A percentile compares a stretch with the other conserved stretches of the same genome.
Evolutionary conservation across 352 stramenopile genomes (phyloP).

Genomic region (Phytophthora litchii): DNA sequence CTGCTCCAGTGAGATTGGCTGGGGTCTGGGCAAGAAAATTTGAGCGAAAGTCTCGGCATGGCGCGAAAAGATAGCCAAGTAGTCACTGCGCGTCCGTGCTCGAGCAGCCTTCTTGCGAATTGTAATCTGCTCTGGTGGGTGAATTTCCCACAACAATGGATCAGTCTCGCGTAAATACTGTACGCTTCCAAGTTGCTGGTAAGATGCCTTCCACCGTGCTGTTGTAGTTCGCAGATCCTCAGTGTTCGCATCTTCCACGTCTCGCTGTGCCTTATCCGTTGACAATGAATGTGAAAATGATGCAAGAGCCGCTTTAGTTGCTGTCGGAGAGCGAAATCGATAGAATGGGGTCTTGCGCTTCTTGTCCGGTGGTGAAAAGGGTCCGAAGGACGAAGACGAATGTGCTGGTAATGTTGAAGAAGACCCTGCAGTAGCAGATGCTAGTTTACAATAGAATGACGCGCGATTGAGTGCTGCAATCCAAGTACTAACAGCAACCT

Average conservation of each 20-base stretch:
- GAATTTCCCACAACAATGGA: conserved; percentile 83
- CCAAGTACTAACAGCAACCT: conserved; percentile 55
- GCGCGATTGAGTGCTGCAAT: conserved; percentile 72
- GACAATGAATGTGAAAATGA: conserved; percentile 33
- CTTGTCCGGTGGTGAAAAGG: conserved; percentile 37
- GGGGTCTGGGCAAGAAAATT: conserved; percentile 72
- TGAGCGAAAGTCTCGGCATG: conserved; percentile 65
- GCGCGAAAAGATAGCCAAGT: conserved; percentile 71
- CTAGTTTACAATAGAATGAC: conserved; percentile 74
- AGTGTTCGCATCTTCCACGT: conserved; percentile 39
- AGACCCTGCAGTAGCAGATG: conserved; percentile 25
- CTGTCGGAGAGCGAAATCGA: conserved; percentile 56
- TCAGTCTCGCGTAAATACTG: conserved; percentile 84
- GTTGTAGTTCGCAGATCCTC: conserved; percentile 33
- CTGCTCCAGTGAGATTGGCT: conserved; percentile 79
- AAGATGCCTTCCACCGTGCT: conserved; percentile 32
- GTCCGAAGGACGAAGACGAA: conserved; percentile 40
- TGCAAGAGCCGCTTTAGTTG: conserved; percentile 37
- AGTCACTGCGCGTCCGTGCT: conserved; percentile 60
- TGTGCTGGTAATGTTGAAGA: conserved; percentile 38
- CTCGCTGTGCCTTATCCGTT: conserved; percentile 27
- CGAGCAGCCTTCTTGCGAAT: conserved; percentile 73
- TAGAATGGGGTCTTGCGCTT: conserved; percentile 60
- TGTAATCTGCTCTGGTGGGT: conserved; percentile 73
- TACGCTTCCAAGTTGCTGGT: conserved; percentile 76